Base-by-base conservation (phyloP, 345 rosid species). In the Eucalyptus polyanthemos region DNA sequence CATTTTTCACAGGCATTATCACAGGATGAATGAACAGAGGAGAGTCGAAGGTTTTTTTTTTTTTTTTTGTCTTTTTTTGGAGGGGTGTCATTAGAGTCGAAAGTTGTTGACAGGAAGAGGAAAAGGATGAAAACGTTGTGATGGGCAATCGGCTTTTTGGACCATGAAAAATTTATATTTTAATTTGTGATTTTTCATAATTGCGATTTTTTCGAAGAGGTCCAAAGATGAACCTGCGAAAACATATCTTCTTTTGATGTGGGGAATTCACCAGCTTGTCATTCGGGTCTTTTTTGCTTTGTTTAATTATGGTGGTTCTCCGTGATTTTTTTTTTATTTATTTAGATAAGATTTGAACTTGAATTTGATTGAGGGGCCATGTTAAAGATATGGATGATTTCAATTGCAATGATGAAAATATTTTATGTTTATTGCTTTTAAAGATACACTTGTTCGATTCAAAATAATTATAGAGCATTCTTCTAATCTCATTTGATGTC, bases 401-500 rank as follows among this genome's bases (percentile, higher is more conserved):
- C 13, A 10, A 56, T 56, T 1, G 14, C 6, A 25, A 56, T 56
- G 12, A 56, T 56, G 14, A 22, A 53, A 19, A 56, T 24, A 56
- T 56, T 22, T 56, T 56, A 56, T 24, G 3, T 22, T 24, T 10
- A 25, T 10, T 9, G 0, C 1, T 56, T 56, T 56, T 56, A 10
- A 10, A 56, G 6, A 56, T 56, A 22, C 7, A 24, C 2, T 24
- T 24, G 6, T 9, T 24, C 3, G 1, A 53, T 24, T 56, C 1
- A 2, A 24, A 56, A 56, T 56, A 24, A 53, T 53, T 22, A 56
- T 24, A 53, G 0, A 2, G 2, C 2, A 19, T 8, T 1, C 1
- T 56, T 0, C 0, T 56, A 1, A 2, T 10, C 0, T 11, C 2
- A 4, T 56, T 9, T 25, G 29, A 22, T 24, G 1, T 24, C 0